Percentiles rank a stretch among this genome's conserved stretches.
phyloP scores from a whole-genome alignment of 176 grass and related monocot genomes.

The Aegilops longissima region DNA sequence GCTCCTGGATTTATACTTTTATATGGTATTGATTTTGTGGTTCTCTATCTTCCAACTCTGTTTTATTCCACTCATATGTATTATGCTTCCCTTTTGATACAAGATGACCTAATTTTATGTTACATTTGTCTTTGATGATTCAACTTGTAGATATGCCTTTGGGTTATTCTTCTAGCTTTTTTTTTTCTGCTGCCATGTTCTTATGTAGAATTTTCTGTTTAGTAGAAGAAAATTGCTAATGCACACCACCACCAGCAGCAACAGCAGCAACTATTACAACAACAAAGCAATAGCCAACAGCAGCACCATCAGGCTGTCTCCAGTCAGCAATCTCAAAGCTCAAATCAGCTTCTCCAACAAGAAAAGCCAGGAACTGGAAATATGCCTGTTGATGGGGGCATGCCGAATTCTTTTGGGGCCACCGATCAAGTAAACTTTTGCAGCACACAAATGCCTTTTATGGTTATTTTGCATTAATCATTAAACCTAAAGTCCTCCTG shows the following conservation, averaged over 20 bases:
- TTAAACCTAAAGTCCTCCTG: not conserved
- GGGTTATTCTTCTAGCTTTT: constrained; percentile 9
- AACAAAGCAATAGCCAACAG: constrained; percentile 54
- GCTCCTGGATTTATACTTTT: not conserved
- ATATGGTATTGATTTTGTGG: not conserved
- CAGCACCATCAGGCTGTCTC: constrained; percentile 71
- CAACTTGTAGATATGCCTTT: not conserved
- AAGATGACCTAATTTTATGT: constrained; percentile 24
- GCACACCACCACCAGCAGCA: constrained; percentile 52
- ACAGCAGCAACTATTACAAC: constrained; percentile 50
- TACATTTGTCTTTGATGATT: constrained; percentile 15
- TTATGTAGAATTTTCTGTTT: constrained; percentile 68
- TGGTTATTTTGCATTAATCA: constrained; percentile 22
- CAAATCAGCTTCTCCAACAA: constrained; percentile 67
- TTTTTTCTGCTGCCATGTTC: constrained; percentile 24
- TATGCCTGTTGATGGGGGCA: constrained; percentile 62
- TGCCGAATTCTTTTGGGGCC: constrained; percentile 54
- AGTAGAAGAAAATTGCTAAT: constrained; percentile 88
- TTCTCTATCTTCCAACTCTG: constrained; percentile 20
- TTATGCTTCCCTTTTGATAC: constrained; percentile 23
- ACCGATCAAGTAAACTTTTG: constrained; percentile 51
- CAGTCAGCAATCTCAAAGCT: constrained; percentile 71
- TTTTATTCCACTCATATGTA: not conserved
- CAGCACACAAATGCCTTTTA: not conserved
- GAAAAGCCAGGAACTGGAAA: constrained; percentile 59